Base-by-base conservation (phyloP, 2,329 filamentous ascomycete species). In the Clonostachys solani region DNA sequence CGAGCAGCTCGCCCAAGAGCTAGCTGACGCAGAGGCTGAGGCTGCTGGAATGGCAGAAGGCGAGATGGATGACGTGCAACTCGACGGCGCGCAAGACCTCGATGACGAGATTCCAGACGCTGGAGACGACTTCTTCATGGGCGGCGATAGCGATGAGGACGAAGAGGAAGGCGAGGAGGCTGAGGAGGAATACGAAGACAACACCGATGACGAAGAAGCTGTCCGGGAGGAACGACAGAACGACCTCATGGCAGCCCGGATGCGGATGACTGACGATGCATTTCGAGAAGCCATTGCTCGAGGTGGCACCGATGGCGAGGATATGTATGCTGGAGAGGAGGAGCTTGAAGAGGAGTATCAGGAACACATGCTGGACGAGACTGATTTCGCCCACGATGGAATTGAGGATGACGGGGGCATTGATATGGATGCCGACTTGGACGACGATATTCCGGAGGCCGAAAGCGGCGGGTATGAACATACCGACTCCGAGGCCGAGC, bases 61-160 rank as follows among this genome's bases (percentile, higher is more conserved):
- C 55, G 62, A 64, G 53, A 78, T 80, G 61, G 74, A 77, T 33
- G 77, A 78, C 45, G 74, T 72, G 15, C 81, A 81, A 58, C 70
- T 83, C 52, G 75, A 81, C 47, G 75, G 69, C 16, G 74, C 64
- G 40, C 66, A 69, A 34, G 86, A 90, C 65, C 65, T 89, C 47
- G 87, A 91, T 54, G 85, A 87, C 50, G 86, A 89, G 44, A 84
- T 89, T 16, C 86, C 86, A 2, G 84, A 88, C 57, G 85, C 77
- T 4, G 81, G 81, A 35, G 73, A 69, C 9, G 75, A 74, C 18
- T 78, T 78, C 62, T 80, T 45, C 73, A 71, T 34, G 67, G 63
- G 43, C 68, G 69, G 73, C 0, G 72, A 76, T 0, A 72, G 72
- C 0, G 67, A 70, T 0, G 72, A 69, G 0, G 62, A 65, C 0